A percentile compares a stretch with the other conserved stretches of the same genome.
Evolutionary conservation across 208 protist species (phyloP).

Genomic region (Leishmania amazonensis): DNA sequence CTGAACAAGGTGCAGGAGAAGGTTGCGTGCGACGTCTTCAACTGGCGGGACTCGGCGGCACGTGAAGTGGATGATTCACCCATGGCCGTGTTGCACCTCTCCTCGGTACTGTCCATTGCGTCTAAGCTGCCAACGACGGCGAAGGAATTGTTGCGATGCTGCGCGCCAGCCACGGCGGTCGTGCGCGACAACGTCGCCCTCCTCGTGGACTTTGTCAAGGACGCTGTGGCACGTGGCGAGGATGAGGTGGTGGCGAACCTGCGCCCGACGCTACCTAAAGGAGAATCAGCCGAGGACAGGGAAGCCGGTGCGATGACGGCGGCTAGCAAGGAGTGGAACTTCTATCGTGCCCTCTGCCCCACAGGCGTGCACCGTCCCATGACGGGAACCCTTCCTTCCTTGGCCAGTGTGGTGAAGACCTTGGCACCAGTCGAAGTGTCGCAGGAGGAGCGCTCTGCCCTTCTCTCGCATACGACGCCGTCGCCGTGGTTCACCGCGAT

Average conservation of each 20-base stretch:
- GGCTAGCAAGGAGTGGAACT: constrained; percentile 14
- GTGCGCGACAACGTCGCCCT: constrained; percentile 60
- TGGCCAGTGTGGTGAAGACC: constrained; percentile 37
- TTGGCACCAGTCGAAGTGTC: constrained; percentile 11
- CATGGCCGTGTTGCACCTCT: constrained; percentile 77
- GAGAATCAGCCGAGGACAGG: background rate
- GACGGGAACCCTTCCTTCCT: constrained; percentile 79
- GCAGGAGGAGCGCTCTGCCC: background rate
- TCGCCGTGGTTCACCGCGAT: constrained; percentile 71
- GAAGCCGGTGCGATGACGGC: background rate
- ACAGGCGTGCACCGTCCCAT: constrained; percentile 64
- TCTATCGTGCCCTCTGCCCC: constrained; percentile 31
- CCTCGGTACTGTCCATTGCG: constrained; percentile 76
- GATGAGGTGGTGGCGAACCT: constrained; percentile 4
- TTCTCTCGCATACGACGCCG: constrained; percentile 29
- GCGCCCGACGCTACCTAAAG: background rate
- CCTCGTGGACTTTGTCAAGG: constrained; percentile 66
- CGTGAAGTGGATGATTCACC: constrained; percentile 86
- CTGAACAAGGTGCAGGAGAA: constrained; percentile 57
- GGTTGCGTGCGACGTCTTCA: constrained; percentile 76
- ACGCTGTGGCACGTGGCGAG: constrained; percentile 30
- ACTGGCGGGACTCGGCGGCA: constrained; percentile 83
- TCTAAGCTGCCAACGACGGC: constrained; percentile 82
- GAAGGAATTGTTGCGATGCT: constrained; percentile 72
- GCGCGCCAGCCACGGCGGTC: constrained; percentile 72